Evolutionary conservation across 1,139 yeast genomes (phyloP).

Genomic region (Pichia sp.): DNA sequence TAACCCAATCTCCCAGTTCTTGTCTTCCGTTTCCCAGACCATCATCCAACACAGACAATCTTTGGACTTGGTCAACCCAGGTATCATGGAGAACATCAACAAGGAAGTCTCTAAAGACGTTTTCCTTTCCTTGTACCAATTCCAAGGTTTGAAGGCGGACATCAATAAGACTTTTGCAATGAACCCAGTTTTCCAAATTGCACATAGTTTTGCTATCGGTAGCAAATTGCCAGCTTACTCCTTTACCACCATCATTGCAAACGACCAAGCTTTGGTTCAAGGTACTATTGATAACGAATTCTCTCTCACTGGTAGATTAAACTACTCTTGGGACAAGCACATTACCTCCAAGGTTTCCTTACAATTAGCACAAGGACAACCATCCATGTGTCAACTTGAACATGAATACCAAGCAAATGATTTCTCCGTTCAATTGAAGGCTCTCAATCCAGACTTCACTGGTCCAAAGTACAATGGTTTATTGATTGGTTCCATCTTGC

Average conservation of each 20-base stretch:
- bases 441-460: conserved; percentile 80
- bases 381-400: conserved; percentile 92
- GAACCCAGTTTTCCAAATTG: conserved; percentile 95
- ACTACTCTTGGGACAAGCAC: conserved; percentile 84
- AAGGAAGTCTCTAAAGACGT: conserved; percentile 94
- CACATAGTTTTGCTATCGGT: conserved; percentile 90
- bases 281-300: conserved; percentile 87
- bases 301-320: conserved; percentile 81
- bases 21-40: conserved; percentile 69
- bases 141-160: conserved; percentile 96
- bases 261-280: conserved; percentile 80
- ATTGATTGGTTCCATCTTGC: conserved; percentile 85
- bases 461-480: conserved; percentile 80
- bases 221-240: conserved; percentile 90
- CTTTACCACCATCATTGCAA: conserved; percentile 83
- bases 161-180: conserved; percentile 85
- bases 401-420: conserved; percentile 92
- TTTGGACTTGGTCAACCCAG: conserved; percentile 83
- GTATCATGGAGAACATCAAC: conserved; percentile 87
- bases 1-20: conserved; percentile 76
- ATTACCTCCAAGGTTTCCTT: conserved; percentile 79
- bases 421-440: conserved; percentile 80
- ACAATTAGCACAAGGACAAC: conserved; percentile 86
- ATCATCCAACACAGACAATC: conserved; percentile 75
- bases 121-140: conserved; percentile 80